phyloP scores from a whole-genome alignment of 192 early-diverging fungal species.

The Pilaira anomala region DNA sequence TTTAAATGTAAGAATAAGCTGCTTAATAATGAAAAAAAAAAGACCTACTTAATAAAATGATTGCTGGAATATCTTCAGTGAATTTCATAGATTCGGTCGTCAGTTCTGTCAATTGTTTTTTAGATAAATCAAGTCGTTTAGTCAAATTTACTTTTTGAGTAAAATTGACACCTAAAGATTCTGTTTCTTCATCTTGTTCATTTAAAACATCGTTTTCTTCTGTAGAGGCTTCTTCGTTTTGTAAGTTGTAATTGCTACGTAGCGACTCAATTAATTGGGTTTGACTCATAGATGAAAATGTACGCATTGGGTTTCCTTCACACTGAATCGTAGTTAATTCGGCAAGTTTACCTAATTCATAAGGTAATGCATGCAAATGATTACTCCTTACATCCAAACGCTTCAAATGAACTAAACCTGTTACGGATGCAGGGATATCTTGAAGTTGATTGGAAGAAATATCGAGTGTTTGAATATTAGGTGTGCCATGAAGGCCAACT shows the following conservation, averaged over 20 bases:
- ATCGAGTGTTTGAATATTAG: constrained; percentile 42
- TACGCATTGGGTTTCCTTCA: constrained; percentile 50
- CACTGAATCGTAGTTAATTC: constrained; percentile 44
- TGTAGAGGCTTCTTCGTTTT: neutral
- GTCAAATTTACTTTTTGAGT: constrained; percentile 14
- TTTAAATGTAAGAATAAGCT: too few relatives aligned
- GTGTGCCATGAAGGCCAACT: constrained; percentile 26
- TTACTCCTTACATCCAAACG: constrained; percentile 52
- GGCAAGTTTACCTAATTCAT: constrained; percentile 42
- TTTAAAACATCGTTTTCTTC: neutral
- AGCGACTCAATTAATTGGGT: constrained; percentile 43
- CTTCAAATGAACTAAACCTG: constrained; percentile 34
- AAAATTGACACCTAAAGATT: neutral
- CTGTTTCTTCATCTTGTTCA: neutral
- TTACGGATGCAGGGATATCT: constrained; percentile 39
- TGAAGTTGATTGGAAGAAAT: constrained; percentile 42
- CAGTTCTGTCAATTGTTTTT: constrained; percentile 36
- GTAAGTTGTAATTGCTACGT: constrained; percentile 1
- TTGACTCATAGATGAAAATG: constrained; percentile 39
- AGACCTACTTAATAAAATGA: constrained; percentile 1
- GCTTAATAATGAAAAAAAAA: too few relatives aligned
- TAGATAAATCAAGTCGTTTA: constrained; percentile 41
- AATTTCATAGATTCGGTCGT: constrained; percentile 26
- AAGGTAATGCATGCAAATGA: constrained; percentile 39
- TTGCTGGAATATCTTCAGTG: neutral